phyloP scores from a whole-genome alignment of 2,329 filamentous ascomycete species.

The Penicillium sp. region DNA sequence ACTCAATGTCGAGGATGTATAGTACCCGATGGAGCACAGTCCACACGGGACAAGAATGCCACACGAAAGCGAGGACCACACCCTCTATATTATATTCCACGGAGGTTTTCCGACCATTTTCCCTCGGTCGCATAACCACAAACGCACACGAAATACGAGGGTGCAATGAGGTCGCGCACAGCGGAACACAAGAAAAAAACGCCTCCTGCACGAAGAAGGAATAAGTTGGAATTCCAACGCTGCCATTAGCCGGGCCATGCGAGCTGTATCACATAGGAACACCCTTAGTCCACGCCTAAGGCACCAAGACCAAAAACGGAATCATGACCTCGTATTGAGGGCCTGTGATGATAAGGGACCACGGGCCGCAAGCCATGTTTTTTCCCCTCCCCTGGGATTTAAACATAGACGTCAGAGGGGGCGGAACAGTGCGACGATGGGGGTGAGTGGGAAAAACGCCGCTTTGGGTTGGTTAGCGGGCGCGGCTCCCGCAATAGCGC shows the following conservation, averaged over 20 bases:
- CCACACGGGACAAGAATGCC: not conserved
- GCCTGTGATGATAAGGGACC: not conserved
- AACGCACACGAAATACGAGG: not conserved
- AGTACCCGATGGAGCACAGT: not conserved
- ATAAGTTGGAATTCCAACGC: conserved; percentile 3
- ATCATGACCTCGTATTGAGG: not conserved
- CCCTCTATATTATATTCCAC: not conserved
- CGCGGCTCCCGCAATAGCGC: conserved; percentile 25
- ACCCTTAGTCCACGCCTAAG: not conserved
- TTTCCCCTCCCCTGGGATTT: not conserved
- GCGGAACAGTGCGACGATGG: conserved; percentile 14
- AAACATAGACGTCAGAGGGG: conserved; percentile 30
- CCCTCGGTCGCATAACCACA: not conserved
- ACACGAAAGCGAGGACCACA: not conserved
- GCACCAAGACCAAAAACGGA: not conserved
- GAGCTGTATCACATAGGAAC: conserved; percentile 16
- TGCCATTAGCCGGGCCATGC: conserved; percentile 14
- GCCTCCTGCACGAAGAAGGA: conserved; percentile 1
- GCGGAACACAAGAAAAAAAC: conserved; percentile 1
- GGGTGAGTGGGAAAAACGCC: not conserved
- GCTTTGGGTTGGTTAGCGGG: conserved; percentile 19
- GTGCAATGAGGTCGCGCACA: not conserved
- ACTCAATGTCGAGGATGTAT: conserved; percentile 15
- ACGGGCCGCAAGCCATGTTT: conserved; percentile 13
- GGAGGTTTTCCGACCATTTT: not conserved